Evolutionary conservation across 2,329 filamentous ascomycete species (phyloP).

Genomic region (Setomelanomma holmii): DNA sequence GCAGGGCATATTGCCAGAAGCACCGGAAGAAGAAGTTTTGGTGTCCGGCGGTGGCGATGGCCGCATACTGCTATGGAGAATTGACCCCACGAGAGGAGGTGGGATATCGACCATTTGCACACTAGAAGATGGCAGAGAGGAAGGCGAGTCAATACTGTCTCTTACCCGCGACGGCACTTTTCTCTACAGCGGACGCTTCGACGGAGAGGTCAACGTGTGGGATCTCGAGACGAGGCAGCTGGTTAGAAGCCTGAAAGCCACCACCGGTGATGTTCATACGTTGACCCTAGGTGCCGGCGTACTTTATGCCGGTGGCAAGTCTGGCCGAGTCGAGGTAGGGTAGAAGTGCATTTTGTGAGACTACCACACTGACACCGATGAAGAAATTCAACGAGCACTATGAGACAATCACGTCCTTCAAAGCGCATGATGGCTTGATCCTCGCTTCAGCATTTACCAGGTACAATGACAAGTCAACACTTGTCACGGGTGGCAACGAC

Average conservation of each 20-base stretch:
- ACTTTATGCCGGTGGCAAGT: constrained; percentile 87
- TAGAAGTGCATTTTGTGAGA: not conserved
- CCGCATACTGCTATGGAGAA: constrained; percentile 90
- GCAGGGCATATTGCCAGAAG: constrained; percentile 72
- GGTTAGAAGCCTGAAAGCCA: constrained; percentile 82
- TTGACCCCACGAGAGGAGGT: constrained; percentile 66
- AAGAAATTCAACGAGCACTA: constrained; percentile 83
- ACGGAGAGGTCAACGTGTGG: constrained; percentile 93
- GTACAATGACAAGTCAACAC: constrained; percentile 77
- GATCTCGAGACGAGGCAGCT: constrained; percentile 94
- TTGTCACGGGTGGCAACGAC: constrained; percentile 93
- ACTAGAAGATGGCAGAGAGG: constrained; percentile 65
- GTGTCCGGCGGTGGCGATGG: constrained; percentile 94
- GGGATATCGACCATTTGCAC: constrained; percentile 74
- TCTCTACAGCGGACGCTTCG: constrained; percentile 86
- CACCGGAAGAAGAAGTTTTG: constrained; percentile 77
- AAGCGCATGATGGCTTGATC: constrained; percentile 86
- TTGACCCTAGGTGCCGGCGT: constrained; percentile 85
- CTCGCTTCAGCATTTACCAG: constrained; percentile 80
- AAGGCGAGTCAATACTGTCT: constrained; percentile 72
- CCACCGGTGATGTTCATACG: constrained; percentile 83
- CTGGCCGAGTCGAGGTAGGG: constrained; percentile 84
- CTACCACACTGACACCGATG: not conserved
- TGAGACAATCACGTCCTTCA: constrained; percentile 77
- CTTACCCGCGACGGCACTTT: constrained; percentile 89